phyloP scores from a whole-genome alignment of 202 grass and related monocot species.

The Dendrocalamus latiflorus region DNA sequence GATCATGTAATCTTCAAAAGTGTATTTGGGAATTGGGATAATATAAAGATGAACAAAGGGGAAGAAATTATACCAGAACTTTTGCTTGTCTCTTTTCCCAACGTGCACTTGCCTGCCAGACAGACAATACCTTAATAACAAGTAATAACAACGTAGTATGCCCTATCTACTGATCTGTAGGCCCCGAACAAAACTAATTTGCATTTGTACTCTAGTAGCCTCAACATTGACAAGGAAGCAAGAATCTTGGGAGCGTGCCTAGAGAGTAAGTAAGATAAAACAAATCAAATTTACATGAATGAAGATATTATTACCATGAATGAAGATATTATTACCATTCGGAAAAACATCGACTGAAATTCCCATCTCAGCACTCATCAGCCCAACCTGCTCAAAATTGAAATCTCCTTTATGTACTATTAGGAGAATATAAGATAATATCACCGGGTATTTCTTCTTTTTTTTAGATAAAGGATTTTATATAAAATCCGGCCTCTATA shows the following conservation, averaged over 20 bases:
- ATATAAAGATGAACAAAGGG: background rate
- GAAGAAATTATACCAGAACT: slow-evolving; percentile 57
- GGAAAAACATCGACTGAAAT: slow-evolving; percentile 42
- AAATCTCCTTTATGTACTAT: background rate
- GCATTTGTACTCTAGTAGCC: background rate
- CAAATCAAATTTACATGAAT: background rate
- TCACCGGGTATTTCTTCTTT: background rate
- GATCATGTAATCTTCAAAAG: background rate
- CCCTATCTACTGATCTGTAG: too few species aligned
- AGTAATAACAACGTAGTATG: too few species aligned
- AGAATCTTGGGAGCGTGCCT: background rate
- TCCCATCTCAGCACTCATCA: slow-evolving; percentile 74
- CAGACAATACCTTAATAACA: slow-evolving; percentile 7
- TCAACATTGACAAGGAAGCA: background rate
- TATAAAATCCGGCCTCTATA: too few species aligned
- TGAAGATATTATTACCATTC: too few species aligned
- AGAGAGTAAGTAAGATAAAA: background rate
- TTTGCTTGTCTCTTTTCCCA: slow-evolving; percentile 91
- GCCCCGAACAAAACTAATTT: too few species aligned
- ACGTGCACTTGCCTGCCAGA: slow-evolving; percentile 51
- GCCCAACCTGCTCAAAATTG: slow-evolving; percentile 58
- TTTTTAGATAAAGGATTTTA: too few species aligned
- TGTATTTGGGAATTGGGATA: background rate
- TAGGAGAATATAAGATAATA: background rate
- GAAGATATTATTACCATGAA: slow-evolving; percentile 45